A percentile compares a stretch with the other conserved stretches of the same genome.
Conservation (phyloP, 2,329 filamentous ascomycete species). For the Sordariomycetes sp. region DNA sequence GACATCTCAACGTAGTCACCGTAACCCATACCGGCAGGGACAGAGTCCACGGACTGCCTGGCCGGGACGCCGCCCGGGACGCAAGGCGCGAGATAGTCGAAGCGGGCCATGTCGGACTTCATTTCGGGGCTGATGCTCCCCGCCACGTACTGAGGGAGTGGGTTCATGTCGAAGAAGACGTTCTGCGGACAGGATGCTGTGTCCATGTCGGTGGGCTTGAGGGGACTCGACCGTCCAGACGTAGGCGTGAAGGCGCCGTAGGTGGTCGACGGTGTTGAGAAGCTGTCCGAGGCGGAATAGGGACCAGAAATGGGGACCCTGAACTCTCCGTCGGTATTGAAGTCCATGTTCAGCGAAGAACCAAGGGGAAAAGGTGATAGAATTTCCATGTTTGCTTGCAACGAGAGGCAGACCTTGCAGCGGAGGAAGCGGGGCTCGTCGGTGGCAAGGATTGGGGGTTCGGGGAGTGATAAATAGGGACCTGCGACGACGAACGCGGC, state of each 20-base stretch:
- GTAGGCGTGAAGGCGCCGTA: constrained; percentile 30
- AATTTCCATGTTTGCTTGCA: background rate
- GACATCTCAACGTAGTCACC: background rate
- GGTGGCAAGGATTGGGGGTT: background rate
- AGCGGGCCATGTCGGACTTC: background rate
- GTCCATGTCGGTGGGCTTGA: background rate
- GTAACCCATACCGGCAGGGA: background rate
- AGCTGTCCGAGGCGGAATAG: constrained; percentile 20
- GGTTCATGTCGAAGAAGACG: background rate
- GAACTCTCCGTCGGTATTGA: background rate
- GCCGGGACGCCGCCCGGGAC: background rate
- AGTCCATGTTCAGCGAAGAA: background rate
- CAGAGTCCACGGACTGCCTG: background rate
- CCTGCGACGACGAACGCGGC: background rate
- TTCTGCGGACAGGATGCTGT: background rate
- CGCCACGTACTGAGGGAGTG: background rate
- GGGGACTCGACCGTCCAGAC: constrained; percentile 27
- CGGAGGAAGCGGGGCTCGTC: background rate
- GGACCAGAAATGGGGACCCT: background rate
- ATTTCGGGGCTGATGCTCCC: background rate
- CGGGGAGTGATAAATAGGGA: background rate
- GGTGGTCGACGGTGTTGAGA: constrained; percentile 22
- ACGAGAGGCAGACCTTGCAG: background rate
- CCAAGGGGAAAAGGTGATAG: background rate
- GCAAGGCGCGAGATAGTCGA: background rate